phyloP scores from a whole-genome alignment of 768 basidiomycete genomes.

The Leucosporidium creatinivorum region DNA sequence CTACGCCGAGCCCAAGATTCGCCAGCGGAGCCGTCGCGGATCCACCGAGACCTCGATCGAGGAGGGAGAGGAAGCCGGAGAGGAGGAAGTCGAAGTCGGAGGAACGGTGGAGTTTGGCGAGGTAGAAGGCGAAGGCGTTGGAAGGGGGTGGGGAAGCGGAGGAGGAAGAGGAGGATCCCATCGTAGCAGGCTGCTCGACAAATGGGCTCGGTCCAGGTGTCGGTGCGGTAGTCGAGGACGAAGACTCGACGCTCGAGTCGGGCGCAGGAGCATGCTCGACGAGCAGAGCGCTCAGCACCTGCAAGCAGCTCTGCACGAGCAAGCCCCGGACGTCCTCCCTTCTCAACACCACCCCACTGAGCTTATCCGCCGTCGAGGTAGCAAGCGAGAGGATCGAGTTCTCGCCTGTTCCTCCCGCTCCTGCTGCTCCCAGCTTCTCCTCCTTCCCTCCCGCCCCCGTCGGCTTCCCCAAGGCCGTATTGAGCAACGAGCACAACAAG shows the following conservation, averaged over 20 bases:
- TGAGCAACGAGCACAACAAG: conserved; percentile 83
- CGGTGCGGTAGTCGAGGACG: conserved; percentile 34
- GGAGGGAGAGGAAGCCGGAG: conserved; percentile 52
- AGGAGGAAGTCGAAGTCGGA: conserved; percentile 82
- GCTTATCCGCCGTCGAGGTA: conserved; percentile 48
- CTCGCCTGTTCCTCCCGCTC: neutral
- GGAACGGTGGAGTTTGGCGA: conserved; percentile 86
- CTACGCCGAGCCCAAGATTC: neutral
- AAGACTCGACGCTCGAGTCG: conserved; percentile 37
- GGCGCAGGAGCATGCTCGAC: conserved; percentile 62
- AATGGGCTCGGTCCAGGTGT: conserved; percentile 48
- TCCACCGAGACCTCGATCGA: conserved; percentile 1
- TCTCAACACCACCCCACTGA: neutral
- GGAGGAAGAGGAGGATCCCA: neutral
- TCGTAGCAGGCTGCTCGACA: neutral
- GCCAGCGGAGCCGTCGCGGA: conserved; percentile 2
- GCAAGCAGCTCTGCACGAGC: conserved; percentile 66
- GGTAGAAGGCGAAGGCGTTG: conserved; percentile 85
- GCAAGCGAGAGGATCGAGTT: no score
- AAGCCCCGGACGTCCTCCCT: conserved; percentile 55
- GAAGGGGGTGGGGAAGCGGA: conserved; percentile 36
- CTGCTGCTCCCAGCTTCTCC: no score
- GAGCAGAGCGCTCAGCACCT: conserved; percentile 65
- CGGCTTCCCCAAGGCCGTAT: conserved; percentile 61
- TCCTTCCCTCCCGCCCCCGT: conserved; percentile 36